These are phyloP conservation scores for Auricularia cornea DNA, from an alignment of 768 basidiomycete species.

Conservation along the genomic window DNA sequence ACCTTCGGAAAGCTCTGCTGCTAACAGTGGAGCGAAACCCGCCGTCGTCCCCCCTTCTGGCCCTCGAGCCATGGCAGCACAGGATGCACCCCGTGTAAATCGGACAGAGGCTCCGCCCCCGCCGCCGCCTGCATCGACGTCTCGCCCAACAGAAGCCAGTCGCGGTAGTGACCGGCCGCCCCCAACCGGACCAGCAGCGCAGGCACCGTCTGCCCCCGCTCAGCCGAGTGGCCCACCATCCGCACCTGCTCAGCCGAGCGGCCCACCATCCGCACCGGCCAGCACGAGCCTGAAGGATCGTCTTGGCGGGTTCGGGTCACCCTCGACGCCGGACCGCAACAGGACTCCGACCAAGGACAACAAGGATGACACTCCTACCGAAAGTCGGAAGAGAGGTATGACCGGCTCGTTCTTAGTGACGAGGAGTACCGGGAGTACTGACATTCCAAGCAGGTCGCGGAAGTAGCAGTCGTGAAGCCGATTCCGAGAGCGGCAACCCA, in stretches of 20 bases:
- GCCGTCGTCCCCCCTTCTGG: conserved; percentile 34
- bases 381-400: conserved; percentile 53
- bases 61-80: background rate
- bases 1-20: background rate
- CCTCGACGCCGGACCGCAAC: conserved; percentile 1
- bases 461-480: background rate
- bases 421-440: background rate
- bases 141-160: conserved; percentile 40
- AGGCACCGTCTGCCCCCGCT: background rate
- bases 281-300: conserved; percentile 43
- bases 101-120: conserved; percentile 37
- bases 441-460: background rate
- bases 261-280: conserved; percentile 3
- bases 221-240: background rate
- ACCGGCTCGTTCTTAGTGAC: conserved; percentile 42
- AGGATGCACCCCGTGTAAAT: background rate
- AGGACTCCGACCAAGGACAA: conserved; percentile 35
- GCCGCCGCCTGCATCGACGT: conserved; percentile 62
- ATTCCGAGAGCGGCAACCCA: background rate
- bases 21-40: background rate
- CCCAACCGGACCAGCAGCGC: background rate
- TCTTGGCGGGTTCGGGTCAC: conserved; percentile 51
- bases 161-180: background rate
- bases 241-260: background rate
- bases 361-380: conserved; percentile 59